Percentiles rank a stretch among this genome's conserved stretches.
Conservation (phyloP, 139 green algal species). For the Marvania coccoides region DNA sequence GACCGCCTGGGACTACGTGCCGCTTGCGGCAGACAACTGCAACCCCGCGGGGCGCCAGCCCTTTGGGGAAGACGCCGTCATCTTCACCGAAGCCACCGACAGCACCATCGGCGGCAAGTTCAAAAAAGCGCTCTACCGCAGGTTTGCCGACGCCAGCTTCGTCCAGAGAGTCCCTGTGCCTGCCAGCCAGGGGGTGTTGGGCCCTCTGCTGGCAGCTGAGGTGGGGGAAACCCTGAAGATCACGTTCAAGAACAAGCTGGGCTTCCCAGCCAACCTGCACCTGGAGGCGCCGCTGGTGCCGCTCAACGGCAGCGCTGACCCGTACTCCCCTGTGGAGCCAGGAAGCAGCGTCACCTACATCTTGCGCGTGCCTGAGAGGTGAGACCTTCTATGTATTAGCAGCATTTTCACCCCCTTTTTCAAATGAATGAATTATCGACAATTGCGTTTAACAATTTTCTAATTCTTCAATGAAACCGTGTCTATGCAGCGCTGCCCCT, state of each 20-base stretch:
- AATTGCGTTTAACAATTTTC: too few relatives aligned
- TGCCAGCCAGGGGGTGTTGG: slow-evolving; percentile 14
- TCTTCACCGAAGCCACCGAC: slow-evolving; percentile 18
- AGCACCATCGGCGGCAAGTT: slow-evolving; percentile 14
- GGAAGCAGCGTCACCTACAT: slow-evolving; percentile 2
- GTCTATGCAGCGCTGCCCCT: slow-evolving; percentile 20
- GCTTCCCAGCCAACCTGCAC: slow-evolving; percentile 24
- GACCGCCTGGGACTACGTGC: slow-evolving; percentile 34
- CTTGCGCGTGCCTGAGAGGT: slow-evolving; percentile 30
- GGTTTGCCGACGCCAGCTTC: slow-evolving; percentile 41
- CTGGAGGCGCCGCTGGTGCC: slow-evolving; percentile 27
- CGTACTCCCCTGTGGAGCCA: slow-evolving; percentile 11
- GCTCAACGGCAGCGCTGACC: neutral
- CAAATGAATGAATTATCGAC: too few relatives aligned
- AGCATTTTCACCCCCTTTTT: too few relatives aligned
- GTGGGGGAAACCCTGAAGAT: slow-evolving; percentile 23
- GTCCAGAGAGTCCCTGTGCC: neutral
- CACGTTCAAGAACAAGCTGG: slow-evolving; percentile 27
- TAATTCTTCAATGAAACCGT: too few relatives aligned
- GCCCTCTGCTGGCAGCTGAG: slow-evolving; percentile 10
- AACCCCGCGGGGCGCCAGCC: neutral
- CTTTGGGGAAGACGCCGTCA: slow-evolving; percentile 8
- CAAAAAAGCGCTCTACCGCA: slow-evolving; percentile 34
- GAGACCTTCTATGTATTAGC: too few relatives aligned
- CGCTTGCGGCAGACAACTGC: slow-evolving; percentile 19